Base-by-base conservation (phyloP, 768 basidiomycete species). In the Polyporus arcularius region DNA sequence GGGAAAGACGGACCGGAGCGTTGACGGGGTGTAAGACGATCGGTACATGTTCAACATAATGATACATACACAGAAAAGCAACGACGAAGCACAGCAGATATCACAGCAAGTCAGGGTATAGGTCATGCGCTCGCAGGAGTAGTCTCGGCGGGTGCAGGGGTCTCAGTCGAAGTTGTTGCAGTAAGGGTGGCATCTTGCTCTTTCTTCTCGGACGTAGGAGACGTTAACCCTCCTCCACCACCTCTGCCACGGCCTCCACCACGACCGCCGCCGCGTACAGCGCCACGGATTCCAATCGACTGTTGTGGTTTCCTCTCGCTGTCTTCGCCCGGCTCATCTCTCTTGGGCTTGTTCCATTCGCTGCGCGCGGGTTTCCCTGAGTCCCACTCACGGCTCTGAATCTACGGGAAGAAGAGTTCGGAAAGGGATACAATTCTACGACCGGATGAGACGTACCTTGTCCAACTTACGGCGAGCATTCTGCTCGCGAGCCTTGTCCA, bases 391-490 rank as follows among this genome's bases (percentile, higher is more conserved):
- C 92, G 83, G 64, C 76, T 85, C 67, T 84, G 85, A 26, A 85
- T 80, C 76, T 71, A 40, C n/a, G n/a, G 3, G 9, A 11, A 28
- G 15, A 43, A 12, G 4, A 14, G 15, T 18, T 45, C 32, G 4
- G 26, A 12, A 42, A 21, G 38, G 30, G 1, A 14, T 30, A 41
- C 26, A 26, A 11, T 28, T 18, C 6, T 14, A 15, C n/a, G 10
- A 18, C 12, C 2, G 3, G 5, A 40, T 9, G 32, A 11, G 5
- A 21, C 54, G 35, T 47, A 70, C 70, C 64, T 88, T 91, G n/a
- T 89, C 89, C 82, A 92, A 78, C 76, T 94, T 94, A 39, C 88
- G 79, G 66, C 84, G 85, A 55, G 90, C 90, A 64, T 89, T 91
- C 76, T 89, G 84, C 68, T 90, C 89, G 31, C 91, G 85, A 38